Percentiles rank a stretch among this genome's conserved stretches.
Conservation (phyloP, 345 rosid species). For the Salix dunnii region DNA sequence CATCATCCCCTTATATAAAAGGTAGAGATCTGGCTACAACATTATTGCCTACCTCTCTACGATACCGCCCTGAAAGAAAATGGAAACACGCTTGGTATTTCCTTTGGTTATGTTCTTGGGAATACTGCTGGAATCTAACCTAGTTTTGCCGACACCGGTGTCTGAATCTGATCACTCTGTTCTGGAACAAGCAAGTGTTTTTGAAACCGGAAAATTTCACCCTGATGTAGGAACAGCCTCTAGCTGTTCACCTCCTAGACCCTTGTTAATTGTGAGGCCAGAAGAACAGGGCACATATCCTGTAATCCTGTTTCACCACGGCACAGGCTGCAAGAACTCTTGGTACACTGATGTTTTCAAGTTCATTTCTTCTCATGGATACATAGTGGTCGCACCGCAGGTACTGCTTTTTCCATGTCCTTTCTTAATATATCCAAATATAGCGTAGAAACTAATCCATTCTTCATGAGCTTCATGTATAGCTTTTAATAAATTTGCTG, state of each 20-base stretch:
- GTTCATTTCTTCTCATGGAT: slow-evolving; percentile 42
- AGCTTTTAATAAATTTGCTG: background rate
- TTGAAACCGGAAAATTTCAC: background rate
- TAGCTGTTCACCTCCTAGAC: slow-evolving; percentile 24
- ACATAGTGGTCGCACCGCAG: slow-evolving; percentile 50
- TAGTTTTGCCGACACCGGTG: background rate
- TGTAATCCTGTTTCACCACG: slow-evolving; percentile 38
- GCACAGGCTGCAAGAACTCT: slow-evolving; percentile 21
- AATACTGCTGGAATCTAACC: background rate
- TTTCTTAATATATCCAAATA: background rate
- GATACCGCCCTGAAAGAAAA: background rate
- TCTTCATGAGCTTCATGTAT: background rate
- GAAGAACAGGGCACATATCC: slow-evolving; percentile 26
- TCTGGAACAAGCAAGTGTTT: background rate
- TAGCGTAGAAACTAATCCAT: background rate
- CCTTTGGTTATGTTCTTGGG: background rate
- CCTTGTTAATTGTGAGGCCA: slow-evolving; percentile 31
- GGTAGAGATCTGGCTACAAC: background rate
- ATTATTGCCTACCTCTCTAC: background rate
- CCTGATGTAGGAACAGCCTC: background rate
- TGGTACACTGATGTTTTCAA: slow-evolving; percentile 32
- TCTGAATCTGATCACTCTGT: background rate
- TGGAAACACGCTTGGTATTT: background rate
- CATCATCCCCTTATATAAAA: too few species aligned
- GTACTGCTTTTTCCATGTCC: slow-evolving; percentile 10